Percentiles rank a stretch among this genome's conserved stretches.
Evolutionary conservation across 2,329 filamentous ascomycete species (phyloP).

Genomic region (Alternaria brassicicola): DNA sequence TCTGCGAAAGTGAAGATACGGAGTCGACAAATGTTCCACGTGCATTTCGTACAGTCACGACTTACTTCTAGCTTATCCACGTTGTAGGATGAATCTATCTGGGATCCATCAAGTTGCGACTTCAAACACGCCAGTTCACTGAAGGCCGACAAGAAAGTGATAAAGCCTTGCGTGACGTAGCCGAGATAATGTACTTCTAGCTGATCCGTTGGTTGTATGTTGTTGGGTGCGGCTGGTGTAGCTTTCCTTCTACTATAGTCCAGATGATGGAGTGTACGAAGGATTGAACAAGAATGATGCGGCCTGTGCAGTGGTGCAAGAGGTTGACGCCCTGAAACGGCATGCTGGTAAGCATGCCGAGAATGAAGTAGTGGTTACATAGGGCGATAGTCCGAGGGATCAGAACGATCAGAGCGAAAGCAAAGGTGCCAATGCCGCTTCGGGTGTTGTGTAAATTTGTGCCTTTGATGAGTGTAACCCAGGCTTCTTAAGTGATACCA

Average conservation of each 20-base stretch:
- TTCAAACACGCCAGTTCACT: slow-evolving; percentile 7
- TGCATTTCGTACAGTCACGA: too few species aligned
- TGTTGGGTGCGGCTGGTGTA: slow-evolving; percentile 10
- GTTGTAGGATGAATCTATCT: not conserved
- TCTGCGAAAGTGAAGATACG: too few species aligned
- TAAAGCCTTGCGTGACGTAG: slow-evolving; percentile 6
- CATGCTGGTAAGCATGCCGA: slow-evolving; percentile 10
- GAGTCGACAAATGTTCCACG: too few species aligned
- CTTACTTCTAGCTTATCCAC: slow-evolving; percentile 4
- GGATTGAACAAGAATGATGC: slow-evolving; percentile 10
- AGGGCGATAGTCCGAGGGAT: slow-evolving; percentile 8
- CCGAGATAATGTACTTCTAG: slow-evolving; percentile 12
- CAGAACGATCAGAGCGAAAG: slow-evolving; percentile 8
- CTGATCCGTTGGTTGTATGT: slow-evolving; percentile 8
- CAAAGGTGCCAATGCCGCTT: slow-evolving; percentile 9
- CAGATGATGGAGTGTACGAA: slow-evolving; percentile 11
- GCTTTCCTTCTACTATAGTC: slow-evolving; percentile 10
- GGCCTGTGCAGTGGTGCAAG: slow-evolving; percentile 12
- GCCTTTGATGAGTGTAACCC: slow-evolving; percentile 9
- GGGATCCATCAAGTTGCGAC: not conserved
- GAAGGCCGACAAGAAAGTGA: slow-evolving; percentile 11
- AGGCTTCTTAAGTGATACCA: slow-evolving; percentile 12
- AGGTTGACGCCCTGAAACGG: slow-evolving; percentile 13
- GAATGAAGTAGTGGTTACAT: slow-evolving; percentile 11
- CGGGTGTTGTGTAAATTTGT: slow-evolving; percentile 6